These are phyloP conservation scores for Lippia alba DNA, from an alignment of 305 asterid species.

Conservation along the genomic window DNA sequence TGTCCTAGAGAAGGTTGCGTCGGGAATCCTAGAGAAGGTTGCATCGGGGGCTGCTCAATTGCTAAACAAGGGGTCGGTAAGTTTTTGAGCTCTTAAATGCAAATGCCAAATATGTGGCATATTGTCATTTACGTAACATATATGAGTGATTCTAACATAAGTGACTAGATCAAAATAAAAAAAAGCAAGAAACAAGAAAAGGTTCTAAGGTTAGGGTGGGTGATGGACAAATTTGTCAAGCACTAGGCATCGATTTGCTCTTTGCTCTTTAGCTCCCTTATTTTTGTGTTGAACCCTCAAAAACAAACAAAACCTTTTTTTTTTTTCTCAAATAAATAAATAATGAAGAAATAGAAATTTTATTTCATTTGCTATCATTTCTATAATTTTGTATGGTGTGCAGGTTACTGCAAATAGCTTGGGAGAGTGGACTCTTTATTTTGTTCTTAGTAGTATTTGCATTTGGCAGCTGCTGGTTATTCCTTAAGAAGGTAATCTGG, in stretches of 20 bases:
- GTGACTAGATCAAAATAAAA: background rate
- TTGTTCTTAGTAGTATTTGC: too few relatives aligned
- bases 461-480: too few relatives aligned
- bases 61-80: conserved; percentile 95
- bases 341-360: too few relatives aligned
- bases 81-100: conserved; percentile 39
- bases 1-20: conserved; percentile 80
- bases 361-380: too few relatives aligned
- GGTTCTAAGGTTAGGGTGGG: conserved; percentile 10
- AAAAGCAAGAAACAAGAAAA: background rate
- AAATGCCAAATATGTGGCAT: conserved; percentile 30
- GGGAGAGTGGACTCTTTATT: too few relatives aligned
- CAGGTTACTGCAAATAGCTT: too few relatives aligned
- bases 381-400: too few relatives aligned
- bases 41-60: conserved; percentile 93
- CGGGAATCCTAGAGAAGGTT: conserved; percentile 79
- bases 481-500: too few relatives aligned
- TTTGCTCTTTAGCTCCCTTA: background rate
- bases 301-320: too few relatives aligned
- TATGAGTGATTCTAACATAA: conserved; percentile 2
- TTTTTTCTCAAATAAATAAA: too few relatives aligned
- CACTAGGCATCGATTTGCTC: conserved; percentile 13
- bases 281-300: too few relatives aligned
- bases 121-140: background rate
- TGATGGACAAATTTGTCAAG: conserved; percentile 7